Evolutionary conservation across 768 basidiomycete species (phyloP).

Genomic region (Amanita pseudoporphyria): DNA sequence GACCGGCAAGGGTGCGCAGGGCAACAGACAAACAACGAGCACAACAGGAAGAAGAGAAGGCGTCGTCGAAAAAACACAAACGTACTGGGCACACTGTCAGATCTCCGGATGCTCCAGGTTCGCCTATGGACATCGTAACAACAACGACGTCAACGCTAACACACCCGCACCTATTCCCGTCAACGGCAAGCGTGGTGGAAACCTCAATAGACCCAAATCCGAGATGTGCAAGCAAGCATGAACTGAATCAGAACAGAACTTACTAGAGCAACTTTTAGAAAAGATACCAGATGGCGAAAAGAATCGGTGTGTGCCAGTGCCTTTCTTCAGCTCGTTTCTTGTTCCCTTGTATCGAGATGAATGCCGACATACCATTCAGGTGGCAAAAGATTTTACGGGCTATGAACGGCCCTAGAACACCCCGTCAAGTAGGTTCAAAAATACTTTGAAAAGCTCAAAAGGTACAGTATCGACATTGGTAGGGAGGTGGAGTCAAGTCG

Average conservation of each 20-base stretch:
- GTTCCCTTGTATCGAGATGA: not conserved
- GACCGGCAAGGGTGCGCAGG: not conserved
- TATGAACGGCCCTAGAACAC: slow-evolving; percentile 69
- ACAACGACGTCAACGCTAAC: not conserved
- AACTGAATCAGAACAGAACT: slow-evolving; percentile 67
- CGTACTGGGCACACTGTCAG: not conserved
- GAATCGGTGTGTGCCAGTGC: slow-evolving; percentile 41
- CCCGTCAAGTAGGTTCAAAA: no score
- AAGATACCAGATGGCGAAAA: slow-evolving; percentile 72
- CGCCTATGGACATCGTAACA: not conserved
- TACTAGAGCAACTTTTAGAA: slow-evolving; percentile 63
- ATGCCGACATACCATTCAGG: slow-evolving; percentile 23
- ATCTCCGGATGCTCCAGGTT: slow-evolving; percentile 3
- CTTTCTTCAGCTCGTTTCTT: no score
- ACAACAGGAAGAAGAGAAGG: not conserved
- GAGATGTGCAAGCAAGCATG: slow-evolving; percentile 83
- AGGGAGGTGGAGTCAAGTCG: not conserved
- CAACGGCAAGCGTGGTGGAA: slow-evolving; percentile 8
- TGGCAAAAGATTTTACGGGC: slow-evolving; percentile 75
- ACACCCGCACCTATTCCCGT: no score
- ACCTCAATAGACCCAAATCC: slow-evolving; percentile 33
- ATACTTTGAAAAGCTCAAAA: no score
- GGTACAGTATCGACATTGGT: slow-evolving; percentile 43
- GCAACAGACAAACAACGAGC: not conserved
- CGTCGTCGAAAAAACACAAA: not conserved